phyloP scores from a whole-genome alignment of 148 eudicot species.

The Rhododendron molle region DNA sequence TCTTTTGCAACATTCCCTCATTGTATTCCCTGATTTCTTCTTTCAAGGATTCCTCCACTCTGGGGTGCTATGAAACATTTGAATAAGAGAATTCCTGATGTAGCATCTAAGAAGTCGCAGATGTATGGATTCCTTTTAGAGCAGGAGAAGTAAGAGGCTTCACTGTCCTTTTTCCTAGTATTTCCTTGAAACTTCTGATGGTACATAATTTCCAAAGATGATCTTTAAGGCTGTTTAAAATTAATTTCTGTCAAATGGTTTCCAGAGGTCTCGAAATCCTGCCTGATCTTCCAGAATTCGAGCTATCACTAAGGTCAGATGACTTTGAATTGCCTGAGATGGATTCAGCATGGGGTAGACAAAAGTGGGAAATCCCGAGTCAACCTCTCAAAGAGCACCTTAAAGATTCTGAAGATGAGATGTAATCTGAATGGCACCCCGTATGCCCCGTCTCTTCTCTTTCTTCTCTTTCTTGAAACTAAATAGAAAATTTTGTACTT shows the following conservation, averaged over 20 bases:
- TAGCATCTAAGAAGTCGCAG: conserved; percentile 68
- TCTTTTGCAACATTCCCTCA: background rate
- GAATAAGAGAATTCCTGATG: conserved; percentile 70
- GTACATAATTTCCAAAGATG: background rate
- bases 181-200: background rate
- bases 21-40: background rate
- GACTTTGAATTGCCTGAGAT: conserved; percentile 70
- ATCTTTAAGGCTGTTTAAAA: background rate
- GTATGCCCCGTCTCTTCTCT: background rate
- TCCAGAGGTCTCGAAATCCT: conserved; percentile 59
- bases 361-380: conserved; percentile 47
- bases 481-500: background rate
- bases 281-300: conserved; percentile 91
- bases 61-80: conserved; percentile 87
- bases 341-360: conserved; percentile 55
- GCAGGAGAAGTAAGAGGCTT: conserved; percentile 67
- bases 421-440: background rate
- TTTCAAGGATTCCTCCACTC: conserved; percentile 66
- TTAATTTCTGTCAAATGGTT: background rate
- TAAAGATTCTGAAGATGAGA: conserved; percentile 39
- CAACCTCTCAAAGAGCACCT: conserved; percentile 64
- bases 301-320: conserved; percentile 76
- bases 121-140: conserved; percentile 68
- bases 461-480: background rate
- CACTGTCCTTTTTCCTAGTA: background rate